Evolutionary conservation across 2,329 filamentous ascomycete species (phyloP).

Genomic region (Herpotrichia juniperi): DNA sequence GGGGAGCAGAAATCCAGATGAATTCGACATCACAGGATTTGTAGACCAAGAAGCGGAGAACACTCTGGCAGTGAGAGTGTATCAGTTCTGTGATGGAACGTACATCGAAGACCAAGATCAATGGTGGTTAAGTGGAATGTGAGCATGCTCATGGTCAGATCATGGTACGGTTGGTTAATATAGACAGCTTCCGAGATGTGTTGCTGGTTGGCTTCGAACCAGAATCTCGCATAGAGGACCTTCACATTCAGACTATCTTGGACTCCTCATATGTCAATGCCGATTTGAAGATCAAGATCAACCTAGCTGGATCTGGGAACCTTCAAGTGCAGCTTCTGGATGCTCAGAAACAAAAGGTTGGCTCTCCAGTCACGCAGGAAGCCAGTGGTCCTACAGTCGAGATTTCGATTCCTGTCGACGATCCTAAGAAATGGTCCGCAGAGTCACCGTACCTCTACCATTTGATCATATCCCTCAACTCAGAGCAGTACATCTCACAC

Average conservation of each 20-base stretch:
- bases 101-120: slow-evolving; percentile 75
- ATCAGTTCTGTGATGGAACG: slow-evolving; percentile 71
- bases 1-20: slow-evolving; percentile 70
- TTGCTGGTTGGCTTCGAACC: slow-evolving; percentile 64
- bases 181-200: slow-evolving; percentile 70
- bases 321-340: slow-evolving; percentile 55
- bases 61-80: slow-evolving; percentile 67
- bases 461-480: slow-evolving; percentile 53
- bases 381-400: slow-evolving; percentile 25
- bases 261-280: slow-evolving; percentile 59
- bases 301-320: slow-evolving; percentile 46
- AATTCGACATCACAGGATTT: slow-evolving; percentile 68
- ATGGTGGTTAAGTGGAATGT: slow-evolving; percentile 68
- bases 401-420: slow-evolving; percentile 52
- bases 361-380: slow-evolving; percentile 2
- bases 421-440: slow-evolving; percentile 72
- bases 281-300: slow-evolving; percentile 57
- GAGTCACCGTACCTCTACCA: slow-evolving; percentile 69
- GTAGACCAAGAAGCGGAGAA: slow-evolving; percentile 59
- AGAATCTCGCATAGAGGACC: slow-evolving; percentile 60
- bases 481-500: slow-evolving; percentile 55
- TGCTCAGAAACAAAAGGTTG: slow-evolving; percentile 36
- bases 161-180: slow-evolving; percentile 10
- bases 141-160: slow-evolving; percentile 6
- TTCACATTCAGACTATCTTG: slow-evolving; percentile 61